phyloP scores from a whole-genome alignment of 129 eudicot species.

The Mikania micrantha region DNA sequence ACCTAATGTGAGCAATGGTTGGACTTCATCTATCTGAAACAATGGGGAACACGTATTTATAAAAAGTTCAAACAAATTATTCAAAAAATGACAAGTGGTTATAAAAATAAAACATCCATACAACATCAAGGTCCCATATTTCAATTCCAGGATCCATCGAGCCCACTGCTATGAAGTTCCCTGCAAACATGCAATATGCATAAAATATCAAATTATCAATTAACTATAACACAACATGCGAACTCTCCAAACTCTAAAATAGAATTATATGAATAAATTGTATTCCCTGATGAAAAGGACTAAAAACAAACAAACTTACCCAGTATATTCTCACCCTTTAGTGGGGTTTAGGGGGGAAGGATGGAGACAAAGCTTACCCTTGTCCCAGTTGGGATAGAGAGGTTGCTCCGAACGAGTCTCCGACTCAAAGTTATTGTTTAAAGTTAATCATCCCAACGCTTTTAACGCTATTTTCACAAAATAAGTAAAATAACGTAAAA shows the following conservation, averaged over 20 bases:
- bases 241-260: neutral
- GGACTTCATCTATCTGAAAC: conserved; percentile 80
- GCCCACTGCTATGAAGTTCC: conserved; percentile 77
- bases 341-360: too few relatives aligned
- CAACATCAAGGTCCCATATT: conserved; percentile 84
- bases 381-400: too few relatives aligned
- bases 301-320: too few relatives aligned
- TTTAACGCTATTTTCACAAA: too few relatives aligned
- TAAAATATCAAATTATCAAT: too few relatives aligned
- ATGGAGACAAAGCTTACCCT: too few relatives aligned
- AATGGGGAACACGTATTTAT: neutral
- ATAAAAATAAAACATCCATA: conserved; percentile 23
- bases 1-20: conserved; percentile 69
- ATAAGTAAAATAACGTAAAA: too few relatives aligned
- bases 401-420: too few relatives aligned
- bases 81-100: neutral
- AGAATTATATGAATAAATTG: neutral
- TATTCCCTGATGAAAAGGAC: neutral
- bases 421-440: too few relatives aligned
- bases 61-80: neutral
- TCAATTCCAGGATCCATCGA: conserved; percentile 81
- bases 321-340: too few relatives aligned
- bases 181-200: conserved; percentile 25
- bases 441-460: too few relatives aligned
- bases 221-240: neutral